Conservation (phyloP, 768 basidiomycete species). For the Kwoniella botswanensis region DNA sequence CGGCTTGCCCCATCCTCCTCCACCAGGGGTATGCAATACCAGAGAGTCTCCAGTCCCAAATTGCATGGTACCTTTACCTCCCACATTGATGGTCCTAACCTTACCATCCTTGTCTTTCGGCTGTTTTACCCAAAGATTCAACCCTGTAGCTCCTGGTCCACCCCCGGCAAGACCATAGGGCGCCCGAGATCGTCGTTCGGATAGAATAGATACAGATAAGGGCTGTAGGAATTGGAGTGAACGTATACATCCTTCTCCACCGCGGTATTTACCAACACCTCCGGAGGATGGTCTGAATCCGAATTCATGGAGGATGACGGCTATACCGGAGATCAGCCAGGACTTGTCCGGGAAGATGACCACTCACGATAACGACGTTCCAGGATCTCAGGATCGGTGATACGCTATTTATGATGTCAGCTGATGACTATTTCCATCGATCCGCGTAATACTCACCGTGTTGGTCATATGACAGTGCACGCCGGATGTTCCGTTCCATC, state of each 20-base stretch:
- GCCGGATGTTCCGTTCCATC: conserved; percentile 45
- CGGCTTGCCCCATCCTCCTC: conserved; percentile 42
- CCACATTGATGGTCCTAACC: conserved; percentile 28
- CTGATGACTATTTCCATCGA: not conserved
- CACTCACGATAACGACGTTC: conserved; percentile 77
- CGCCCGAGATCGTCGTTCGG: conserved; percentile 39
- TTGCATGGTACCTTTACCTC: conserved; percentile 32
- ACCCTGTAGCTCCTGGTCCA: conserved; percentile 30
- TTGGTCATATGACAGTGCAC: conserved; percentile 38
- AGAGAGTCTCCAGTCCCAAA: conserved; percentile 21
- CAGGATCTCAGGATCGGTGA: conserved; percentile 81
- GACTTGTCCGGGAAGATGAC: not conserved
- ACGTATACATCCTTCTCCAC: conserved; percentile 49
- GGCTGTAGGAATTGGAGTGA: conserved; percentile 46
- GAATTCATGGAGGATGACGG: conserved; percentile 84
- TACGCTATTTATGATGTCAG: conserved; percentile 27
- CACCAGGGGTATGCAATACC: conserved; percentile 42
- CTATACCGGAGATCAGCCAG: conserved; percentile 8
- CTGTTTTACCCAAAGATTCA: conserved; percentile 25
- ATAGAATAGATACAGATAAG: conserved; percentile 43
- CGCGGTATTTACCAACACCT: conserved; percentile 40
- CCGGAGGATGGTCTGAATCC: conserved; percentile 46
- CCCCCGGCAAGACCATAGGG: conserved; percentile 61
- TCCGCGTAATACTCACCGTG: conserved; percentile 23
- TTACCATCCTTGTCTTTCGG: conserved; percentile 20